Base-by-base conservation (phyloP, 2,329 filamentous ascomycete genomes). In the Helminthosporium solani region DNA sequence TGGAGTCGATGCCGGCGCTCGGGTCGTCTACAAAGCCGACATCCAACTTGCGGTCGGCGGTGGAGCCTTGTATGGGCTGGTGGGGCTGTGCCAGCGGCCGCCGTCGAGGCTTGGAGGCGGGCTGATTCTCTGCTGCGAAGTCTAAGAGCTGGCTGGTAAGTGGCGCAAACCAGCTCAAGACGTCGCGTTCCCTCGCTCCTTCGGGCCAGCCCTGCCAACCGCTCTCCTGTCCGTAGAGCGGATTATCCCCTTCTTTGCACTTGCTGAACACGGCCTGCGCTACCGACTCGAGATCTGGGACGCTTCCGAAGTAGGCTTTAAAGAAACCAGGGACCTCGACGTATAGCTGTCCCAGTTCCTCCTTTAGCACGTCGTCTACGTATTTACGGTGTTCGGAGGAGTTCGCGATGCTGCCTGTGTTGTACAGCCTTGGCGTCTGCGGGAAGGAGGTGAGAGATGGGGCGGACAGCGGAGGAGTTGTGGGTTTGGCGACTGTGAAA, bases 371-470 rank as follows among this genome's bases (percentile, higher is more conserved):
- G 34, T 39, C 34, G 25, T 56, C 49, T 43, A 58, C 46, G 23
- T 58, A 46, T 53, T 56, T 56, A 38, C 45, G 44, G 46, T 53
- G 42, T 45, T 58, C 44, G 21, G 45, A 54, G 3, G 46, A 56
- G 53, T 58, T 54, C 19, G 49, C 49, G 38, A 57, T 49, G 48
- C 52, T 59, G 47, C 53, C 42, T 35, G 54, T 59, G 37, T 46
- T 60, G 38, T 40, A 40, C 14, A 50, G 50, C 52, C 40, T 59
- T 37, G 55, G 62, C 27, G 61, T 68, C 50, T 67, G 60, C 49
- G 50, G 47, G 44, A 66, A 44, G 45, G 49, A 53, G 42, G 42
- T 39, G 15, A 44, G 42, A 20, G 42, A 44, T 25, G 37, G 37
- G 36, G 35, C 34, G 33, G 42, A 50, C 33, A 44, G 38, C 37